A percentile compares a stretch with the other conserved stretches of the same genome.
These are phyloP conservation scores for Carex littledalei DNA, from an alignment of 176 grass and related monocot genomes.

Conservation along the genomic window DNA sequence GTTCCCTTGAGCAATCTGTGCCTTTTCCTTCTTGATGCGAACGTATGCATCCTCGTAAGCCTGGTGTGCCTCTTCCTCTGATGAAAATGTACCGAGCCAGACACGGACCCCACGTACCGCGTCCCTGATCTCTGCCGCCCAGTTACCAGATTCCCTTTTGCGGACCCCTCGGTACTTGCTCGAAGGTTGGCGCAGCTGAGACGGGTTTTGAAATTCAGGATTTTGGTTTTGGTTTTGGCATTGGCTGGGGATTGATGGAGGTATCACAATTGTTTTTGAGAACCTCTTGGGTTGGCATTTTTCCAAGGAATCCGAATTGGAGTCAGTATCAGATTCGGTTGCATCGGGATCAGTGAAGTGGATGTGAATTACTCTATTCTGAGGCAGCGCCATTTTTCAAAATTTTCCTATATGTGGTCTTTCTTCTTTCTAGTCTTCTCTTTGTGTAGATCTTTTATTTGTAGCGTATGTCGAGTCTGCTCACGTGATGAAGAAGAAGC, in stretches of 20 bases:
- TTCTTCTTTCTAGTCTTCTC: neutral
- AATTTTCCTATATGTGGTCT: neutral
- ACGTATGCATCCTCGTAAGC: neutral
- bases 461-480: neutral
- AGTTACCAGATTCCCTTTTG: conserved; percentile 14
- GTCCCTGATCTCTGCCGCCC: conserved; percentile 30
- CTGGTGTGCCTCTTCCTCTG: conserved; percentile 13
- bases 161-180: conserved; percentile 20
- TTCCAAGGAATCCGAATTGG: neutral
- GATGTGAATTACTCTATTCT: too few species aligned
- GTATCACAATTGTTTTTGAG: neutral
- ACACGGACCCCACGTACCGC: conserved; percentile 3
- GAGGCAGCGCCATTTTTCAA: neutral
- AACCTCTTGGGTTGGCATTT: too few species aligned
- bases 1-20: neutral
- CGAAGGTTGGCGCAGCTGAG: neutral
- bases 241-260: neutral
- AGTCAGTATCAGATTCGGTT: conserved; percentile 16
- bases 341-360: neutral
- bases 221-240: neutral
- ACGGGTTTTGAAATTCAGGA: neutral
- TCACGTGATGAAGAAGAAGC: conserved; percentile 16
- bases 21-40: conserved; percentile 13
- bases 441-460: neutral
- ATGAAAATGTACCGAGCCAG: conserved; percentile 28